Conservation (phyloP, 108 stramenopile genomes). For the Fistulifera solaris region DNA sequence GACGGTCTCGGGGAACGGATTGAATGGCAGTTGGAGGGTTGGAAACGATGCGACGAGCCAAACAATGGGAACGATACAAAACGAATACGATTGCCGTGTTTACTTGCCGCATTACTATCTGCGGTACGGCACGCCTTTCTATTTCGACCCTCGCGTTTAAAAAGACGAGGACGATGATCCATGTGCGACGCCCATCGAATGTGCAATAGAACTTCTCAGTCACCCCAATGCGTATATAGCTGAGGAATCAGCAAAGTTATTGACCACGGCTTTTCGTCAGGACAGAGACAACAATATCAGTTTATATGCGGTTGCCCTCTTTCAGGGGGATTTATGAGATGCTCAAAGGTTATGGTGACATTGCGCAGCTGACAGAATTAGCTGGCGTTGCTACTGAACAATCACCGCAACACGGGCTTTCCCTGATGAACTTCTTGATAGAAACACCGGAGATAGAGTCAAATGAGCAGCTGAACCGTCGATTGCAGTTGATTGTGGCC, state of each 20-base stretch:
- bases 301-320: background rate
- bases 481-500: conserved; percentile 8
- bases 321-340: background rate
- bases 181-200: conserved; percentile 27
- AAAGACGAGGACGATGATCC: conserved; percentile 13
- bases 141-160: conserved; percentile 6
- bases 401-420: conserved; percentile 15
- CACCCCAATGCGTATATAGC: conserved; percentile 20
- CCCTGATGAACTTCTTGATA: conserved; percentile 6
- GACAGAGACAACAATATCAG: conserved; percentile 2
- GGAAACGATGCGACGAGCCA: conserved; percentile 19
- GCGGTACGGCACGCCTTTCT: conserved; percentile 21
- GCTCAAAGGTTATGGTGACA: background rate
- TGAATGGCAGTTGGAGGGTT: conserved; percentile 29
- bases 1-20: conserved; percentile 26
- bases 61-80: conserved; percentile 6
- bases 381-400: conserved; percentile 6
- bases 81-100: conserved; percentile 10
- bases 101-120: conserved; percentile 25
- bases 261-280: conserved; percentile 4
- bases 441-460: background rate
- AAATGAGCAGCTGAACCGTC: background rate
- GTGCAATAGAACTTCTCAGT: conserved; percentile 31
- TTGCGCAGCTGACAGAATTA: background rate
- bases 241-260: conserved; percentile 20